Conservation (phyloP, 2,329 filamentous ascomycete species). For the Plenodomus lindquistii region DNA sequence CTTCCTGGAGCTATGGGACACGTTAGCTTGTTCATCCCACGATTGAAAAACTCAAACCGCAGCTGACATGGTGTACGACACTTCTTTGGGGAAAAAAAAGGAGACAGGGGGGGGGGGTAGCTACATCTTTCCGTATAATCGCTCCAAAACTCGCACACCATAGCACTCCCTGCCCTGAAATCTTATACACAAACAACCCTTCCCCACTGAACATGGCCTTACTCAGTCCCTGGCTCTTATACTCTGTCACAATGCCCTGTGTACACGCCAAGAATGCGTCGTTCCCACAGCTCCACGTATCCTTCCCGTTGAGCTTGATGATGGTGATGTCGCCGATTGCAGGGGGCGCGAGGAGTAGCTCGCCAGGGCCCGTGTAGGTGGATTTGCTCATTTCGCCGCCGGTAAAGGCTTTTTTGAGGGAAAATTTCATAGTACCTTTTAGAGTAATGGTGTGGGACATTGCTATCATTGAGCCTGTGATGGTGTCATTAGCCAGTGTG, state of each 20-base stretch:
- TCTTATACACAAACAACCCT: constrained; percentile 87
- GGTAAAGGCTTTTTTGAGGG: constrained; percentile 85
- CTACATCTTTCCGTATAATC: constrained; percentile 89
- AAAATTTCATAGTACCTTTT: constrained; percentile 81
- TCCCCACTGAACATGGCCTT: constrained; percentile 96
- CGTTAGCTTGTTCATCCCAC: too few species aligned
- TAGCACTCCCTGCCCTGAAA: constrained; percentile 76
- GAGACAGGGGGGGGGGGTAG: constrained; percentile 39
- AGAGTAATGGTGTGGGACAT: constrained; percentile 90
- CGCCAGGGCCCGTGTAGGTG: constrained; percentile 85
- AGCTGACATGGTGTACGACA: background rate
- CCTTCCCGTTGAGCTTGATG: constrained; percentile 70
- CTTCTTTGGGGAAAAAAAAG: background rate
- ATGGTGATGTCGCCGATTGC: constrained; percentile 84
- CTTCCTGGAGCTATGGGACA: constrained; percentile 61
- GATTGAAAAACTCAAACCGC: too few species aligned
- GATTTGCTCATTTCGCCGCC: constrained; percentile 80
- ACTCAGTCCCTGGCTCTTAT: constrained; percentile 80
- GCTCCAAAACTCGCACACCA: constrained; percentile 95
- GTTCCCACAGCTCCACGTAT: constrained; percentile 82
- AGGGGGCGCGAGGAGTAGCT: constrained; percentile 80
- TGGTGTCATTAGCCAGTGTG: background rate
- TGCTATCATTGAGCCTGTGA: constrained; percentile 79
- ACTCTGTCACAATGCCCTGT: constrained; percentile 83
- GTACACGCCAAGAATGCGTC: constrained; percentile 87